These are phyloP conservation scores for Carex scoparia DNA, from an alignment of 176 grass and related monocot genomes.

Conservation along the genomic window DNA sequence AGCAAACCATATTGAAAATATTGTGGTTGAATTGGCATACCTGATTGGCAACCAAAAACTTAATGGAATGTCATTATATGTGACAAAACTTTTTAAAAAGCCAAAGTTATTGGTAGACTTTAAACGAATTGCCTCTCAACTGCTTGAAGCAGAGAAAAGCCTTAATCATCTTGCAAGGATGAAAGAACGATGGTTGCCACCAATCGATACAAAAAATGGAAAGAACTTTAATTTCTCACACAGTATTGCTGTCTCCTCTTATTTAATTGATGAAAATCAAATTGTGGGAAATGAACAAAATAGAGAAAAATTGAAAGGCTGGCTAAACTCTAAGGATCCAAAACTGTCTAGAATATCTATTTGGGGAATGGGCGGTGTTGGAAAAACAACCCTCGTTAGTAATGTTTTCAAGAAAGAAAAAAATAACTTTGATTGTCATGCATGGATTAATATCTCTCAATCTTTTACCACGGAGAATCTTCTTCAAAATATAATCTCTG, in stretches of 20 bases:
- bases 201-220: neutral
- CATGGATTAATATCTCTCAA: slow-evolving; percentile 31
- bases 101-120: neutral
- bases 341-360: slow-evolving; percentile 20
- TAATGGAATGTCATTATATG: neutral
- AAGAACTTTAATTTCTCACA: neutral
- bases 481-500: neutral
- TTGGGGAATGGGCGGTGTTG: slow-evolving; percentile 47
- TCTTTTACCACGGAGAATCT: neutral
- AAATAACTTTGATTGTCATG: slow-evolving; percentile 8
- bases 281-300: slow-evolving; percentile 30
- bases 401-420: slow-evolving; percentile 29
- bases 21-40: slow-evolving; percentile 35
- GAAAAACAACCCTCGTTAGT: slow-evolving; percentile 47
- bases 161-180: neutral
- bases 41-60: neutral
- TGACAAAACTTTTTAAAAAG: neutral
- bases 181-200: neutral
- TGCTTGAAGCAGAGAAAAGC: neutral
- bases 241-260: neutral
- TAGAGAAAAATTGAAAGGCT: neutral
- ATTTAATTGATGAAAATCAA: slow-evolving; percentile 27
- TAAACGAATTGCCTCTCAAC: slow-evolving; percentile 18
- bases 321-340: neutral
- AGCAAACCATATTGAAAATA: slow-evolving; percentile 32